Conservation (phyloP, 2,329 filamentous ascomycete species). For the Diaporthe eres region DNA sequence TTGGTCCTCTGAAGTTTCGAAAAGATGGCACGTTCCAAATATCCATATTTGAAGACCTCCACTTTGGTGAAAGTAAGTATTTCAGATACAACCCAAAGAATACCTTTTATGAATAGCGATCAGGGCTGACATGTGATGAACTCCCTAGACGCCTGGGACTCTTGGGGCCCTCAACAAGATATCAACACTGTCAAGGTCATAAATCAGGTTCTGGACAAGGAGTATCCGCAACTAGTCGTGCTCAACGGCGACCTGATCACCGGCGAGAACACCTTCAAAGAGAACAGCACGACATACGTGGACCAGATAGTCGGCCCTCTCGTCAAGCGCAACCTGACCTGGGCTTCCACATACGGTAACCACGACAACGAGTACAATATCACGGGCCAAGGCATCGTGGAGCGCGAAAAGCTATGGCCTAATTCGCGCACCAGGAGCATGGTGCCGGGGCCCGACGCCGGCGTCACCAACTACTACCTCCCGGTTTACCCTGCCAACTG, state of each 20-base stretch:
- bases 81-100: no score
- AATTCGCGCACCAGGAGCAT: slow-evolving; percentile 47
- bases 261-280: slow-evolving; percentile 65
- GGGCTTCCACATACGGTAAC: slow-evolving; percentile 73
- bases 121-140: background rate
- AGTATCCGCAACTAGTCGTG: slow-evolving; percentile 63
- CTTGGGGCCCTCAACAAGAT: slow-evolving; percentile 56
- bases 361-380: slow-evolving; percentile 69
- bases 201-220: slow-evolving; percentile 51
- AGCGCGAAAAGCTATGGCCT: slow-evolving; percentile 45
- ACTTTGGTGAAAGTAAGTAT: slow-evolving; percentile 76
- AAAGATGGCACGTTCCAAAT: slow-evolving; percentile 64
- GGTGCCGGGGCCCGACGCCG: slow-evolving; percentile 44
- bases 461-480: slow-evolving; percentile 51
- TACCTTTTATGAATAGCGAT: background rate
- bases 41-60: slow-evolving; percentile 77
- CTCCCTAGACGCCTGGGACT: slow-evolving; percentile 56
- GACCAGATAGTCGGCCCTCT: slow-evolving; percentile 65
- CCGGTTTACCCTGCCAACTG: slow-evolving; percentile 48
- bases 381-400: slow-evolving; percentile 52
- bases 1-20: slow-evolving; percentile 51
- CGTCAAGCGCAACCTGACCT: slow-evolving; percentile 60
- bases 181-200: slow-evolving; percentile 53
- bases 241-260: slow-evolving; percentile 76
- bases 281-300: slow-evolving; percentile 65